Percentiles rank a stretch among this genome's conserved stretches.
These are phyloP conservation scores for Gypsophila paniculata DNA, from an alignment of 179 eudicot genomes.

Conservation along the genomic window DNA sequence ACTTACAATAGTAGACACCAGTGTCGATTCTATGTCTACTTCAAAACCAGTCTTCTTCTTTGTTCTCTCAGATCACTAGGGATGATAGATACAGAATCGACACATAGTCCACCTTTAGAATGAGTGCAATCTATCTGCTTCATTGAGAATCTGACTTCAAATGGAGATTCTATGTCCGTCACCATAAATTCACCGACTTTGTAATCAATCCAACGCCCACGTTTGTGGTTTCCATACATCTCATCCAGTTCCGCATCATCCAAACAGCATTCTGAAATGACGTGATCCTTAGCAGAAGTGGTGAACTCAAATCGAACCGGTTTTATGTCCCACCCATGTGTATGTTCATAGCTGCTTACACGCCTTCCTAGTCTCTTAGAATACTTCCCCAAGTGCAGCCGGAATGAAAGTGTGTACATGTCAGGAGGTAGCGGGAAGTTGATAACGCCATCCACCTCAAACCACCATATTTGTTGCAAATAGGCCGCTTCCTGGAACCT, in stretches of 20 bases:
- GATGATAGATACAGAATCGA: slow-evolving; percentile 74
- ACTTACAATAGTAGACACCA: slow-evolving; percentile 21
- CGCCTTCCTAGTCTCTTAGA: slow-evolving; percentile 87
- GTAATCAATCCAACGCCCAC: slow-evolving; percentile 89
- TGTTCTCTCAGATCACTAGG: slow-evolving; percentile 55
- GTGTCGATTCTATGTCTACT: slow-evolving; percentile 28
- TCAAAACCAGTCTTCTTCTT: slow-evolving; percentile 39
- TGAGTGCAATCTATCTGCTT: slow-evolving; percentile 99
- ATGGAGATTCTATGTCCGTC: slow-evolving; percentile 41
- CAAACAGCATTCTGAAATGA: slow-evolving; percentile 54
- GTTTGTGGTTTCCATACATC: slow-evolving; percentile 53
- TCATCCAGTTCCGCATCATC: slow-evolving; percentile 61
- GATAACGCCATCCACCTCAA: slow-evolving; percentile 76
- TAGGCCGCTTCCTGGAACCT: slow-evolving; percentile 82
- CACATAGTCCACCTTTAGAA: slow-evolving; percentile 96
- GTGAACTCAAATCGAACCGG: slow-evolving; percentile 79
- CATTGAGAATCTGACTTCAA: slow-evolving; percentile 74
- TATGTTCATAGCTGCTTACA: slow-evolving; percentile 67
- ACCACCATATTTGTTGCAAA: slow-evolving; percentile 99
- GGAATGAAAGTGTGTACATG: slow-evolving; percentile 58
- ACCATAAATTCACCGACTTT: slow-evolving; percentile 80
- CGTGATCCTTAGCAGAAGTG: slow-evolving; percentile 77
- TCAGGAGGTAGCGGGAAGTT: slow-evolving; percentile 76
- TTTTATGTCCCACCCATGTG: slow-evolving; percentile 92
- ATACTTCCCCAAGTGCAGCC: slow-evolving; percentile 80